Conservation (phyloP, 2,329 filamentous ascomycete species). For the Nemania serpens region DNA sequence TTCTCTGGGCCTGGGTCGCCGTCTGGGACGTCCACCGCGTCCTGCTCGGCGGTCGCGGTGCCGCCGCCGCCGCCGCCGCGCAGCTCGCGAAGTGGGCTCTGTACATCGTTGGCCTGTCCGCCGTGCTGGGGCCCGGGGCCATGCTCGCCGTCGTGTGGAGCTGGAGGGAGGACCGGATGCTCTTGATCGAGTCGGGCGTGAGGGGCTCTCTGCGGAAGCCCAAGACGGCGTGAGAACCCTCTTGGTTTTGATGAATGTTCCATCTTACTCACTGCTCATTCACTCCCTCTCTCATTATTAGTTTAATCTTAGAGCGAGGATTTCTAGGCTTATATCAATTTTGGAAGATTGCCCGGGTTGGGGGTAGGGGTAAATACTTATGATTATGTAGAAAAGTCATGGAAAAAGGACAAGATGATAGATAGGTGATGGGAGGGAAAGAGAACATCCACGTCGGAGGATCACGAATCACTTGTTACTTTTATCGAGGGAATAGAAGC, state of each 20-base stretch:
- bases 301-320: no score
- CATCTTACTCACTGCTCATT: no score
- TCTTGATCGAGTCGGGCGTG: slow-evolving; percentile 34
- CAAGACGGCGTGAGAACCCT: slow-evolving; percentile 14
- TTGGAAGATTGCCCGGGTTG: no score
- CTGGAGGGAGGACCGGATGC: slow-evolving; percentile 37
- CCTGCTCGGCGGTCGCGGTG: slow-evolving; percentile 14
- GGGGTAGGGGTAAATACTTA: no score
- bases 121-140: slow-evolving; percentile 36
- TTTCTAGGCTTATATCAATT: no score
- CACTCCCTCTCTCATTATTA: no score
- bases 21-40: slow-evolving; percentile 34
- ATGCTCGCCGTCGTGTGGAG: slow-evolving; percentile 34
- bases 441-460: no score
- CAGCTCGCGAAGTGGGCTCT: slow-evolving; percentile 28
- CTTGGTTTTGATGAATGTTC: no score
- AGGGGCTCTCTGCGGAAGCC: slow-evolving; percentile 31
- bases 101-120: slow-evolving; percentile 27
- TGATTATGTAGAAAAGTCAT: no score
- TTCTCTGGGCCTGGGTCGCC: slow-evolving; percentile 37
- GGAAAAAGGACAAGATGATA: no score
- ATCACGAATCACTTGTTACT: no score
- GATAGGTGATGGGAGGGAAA: no score
- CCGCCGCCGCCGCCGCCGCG: not conserved
- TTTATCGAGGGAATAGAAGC: not conserved